Base-by-base conservation (phyloP, 106 monocot species). In the Amphibolis antarctica region DNA sequence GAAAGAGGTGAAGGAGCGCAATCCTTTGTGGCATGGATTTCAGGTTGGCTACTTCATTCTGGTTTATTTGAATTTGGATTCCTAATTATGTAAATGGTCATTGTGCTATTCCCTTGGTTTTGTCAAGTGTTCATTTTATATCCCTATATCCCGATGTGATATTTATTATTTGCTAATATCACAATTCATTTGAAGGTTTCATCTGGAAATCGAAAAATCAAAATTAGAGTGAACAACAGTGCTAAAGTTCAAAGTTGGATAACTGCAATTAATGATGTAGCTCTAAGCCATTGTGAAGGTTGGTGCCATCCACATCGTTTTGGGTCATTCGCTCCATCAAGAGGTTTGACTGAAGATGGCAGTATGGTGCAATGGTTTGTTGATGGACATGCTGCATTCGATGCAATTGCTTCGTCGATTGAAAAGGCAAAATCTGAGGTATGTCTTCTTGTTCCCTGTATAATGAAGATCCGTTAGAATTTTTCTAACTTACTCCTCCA, bases 341-440 rank as follows among this genome's bases (percentile, higher is more conserved):
- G 98, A 28, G 98, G 98, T 29, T 71, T 98, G 76, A 78, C 60
- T 36, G 85, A 91, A 42, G 98, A 98, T 69, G 87, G 75, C 9
- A 90, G 90, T 75, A 62, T 76, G 9, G 85, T 79, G 17, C 90
- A 98, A 13, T 98, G 98, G 98, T 91, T 98, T 57, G 66, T 98
- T 70, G 98, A 98, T 72, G 98, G 98, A 23, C 53, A 85, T 62
- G 86, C 98, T 72, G 84, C 87, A 49, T 98, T 98, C 75, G 72
- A 73, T 55, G 98, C 98, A 64, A 96, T 98, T 79, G 82, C 98
- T 69, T 81, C 86, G 63, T 80, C 98, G 20, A 87, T 98, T 73
- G 82, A 86, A 81, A 78, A 86, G 42, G 98, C 98, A 74, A 91
- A 98, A 70, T 98, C 98, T 61, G 87, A 98, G 85, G 98, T 98